Evolutionary conservation across 2,329 filamentous ascomycete genomes (phyloP), one percentile per base, ranked within the genome.

Genomic region (Grosmannia huntii): DNA sequence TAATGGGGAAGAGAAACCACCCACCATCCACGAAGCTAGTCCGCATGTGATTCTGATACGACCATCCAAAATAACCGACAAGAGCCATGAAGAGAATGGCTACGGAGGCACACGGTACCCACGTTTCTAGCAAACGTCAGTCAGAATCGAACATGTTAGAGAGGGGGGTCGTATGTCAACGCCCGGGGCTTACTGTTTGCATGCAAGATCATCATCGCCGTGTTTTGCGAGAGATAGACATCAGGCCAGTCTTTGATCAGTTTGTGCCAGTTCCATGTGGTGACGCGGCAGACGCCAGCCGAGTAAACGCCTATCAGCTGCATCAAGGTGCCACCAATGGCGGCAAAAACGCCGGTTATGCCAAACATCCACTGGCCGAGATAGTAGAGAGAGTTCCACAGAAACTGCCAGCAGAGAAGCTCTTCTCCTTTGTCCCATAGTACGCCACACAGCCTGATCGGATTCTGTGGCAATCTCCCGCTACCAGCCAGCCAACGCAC

Each of bases 271-370:
- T 63, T 54, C 2, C 38, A 6, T 1, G 60, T 60, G 1, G 62
- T 64, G 27, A 65, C 31, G 41, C 58, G 55, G 56, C 64, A 65
- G 25, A 66, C 63, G 36, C 61, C 57, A 12, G 63, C 61, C 23
- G 61, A 51, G 38, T 67, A 67, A 10, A 67, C 64, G 11, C 65
- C 65, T 44, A 66, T 57, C 14, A 67, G 59, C 60, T 66, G 64
- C 64, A 67, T 64, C 21, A 61, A 23, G 0, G 65, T 66, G 19
- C 65, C 65, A 3, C 62, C 64, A 5, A 67, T 53, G 12, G 65
- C 61, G 0, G 65, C 38, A 70, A 77, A 63, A 71, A 77, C 62
- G 73, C 77, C 62, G 67, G 72, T 60, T 69, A 76, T 55, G 68
- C 64, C 62, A 16, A 63, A 54, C 1, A 61, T 14, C 53, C 53